Conservation (phyloP, 2,329 filamentous ascomycete species). For the Westerdykella sp. region DNA sequence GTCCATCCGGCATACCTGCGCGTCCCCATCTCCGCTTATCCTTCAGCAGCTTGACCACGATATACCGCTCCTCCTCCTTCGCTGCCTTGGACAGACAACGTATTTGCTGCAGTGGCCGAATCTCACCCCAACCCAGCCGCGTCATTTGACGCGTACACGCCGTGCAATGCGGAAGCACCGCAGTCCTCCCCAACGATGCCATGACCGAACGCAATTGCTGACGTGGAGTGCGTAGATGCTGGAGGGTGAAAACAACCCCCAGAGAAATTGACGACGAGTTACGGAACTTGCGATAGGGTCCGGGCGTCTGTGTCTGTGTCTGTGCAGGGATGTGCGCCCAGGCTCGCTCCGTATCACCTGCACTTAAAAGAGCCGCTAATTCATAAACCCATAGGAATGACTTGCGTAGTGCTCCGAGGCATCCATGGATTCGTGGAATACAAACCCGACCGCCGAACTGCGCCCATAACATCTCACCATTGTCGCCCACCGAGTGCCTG, state of each 20-base stretch:
- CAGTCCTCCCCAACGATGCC: conserved; percentile 25
- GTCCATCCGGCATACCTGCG: conserved; percentile 23
- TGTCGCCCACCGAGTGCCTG: too few relatives aligned
- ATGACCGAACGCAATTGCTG: conserved; percentile 17
- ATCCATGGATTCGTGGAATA: background rate
- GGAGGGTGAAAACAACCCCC: background rate
- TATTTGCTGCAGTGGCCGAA: conserved; percentile 29
- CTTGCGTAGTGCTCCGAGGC: background rate
- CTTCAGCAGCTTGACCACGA: conserved; percentile 48
- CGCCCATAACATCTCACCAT: too few relatives aligned
- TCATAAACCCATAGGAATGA: too few relatives aligned
- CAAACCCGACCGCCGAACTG: too few relatives aligned
- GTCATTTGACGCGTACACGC: conserved; percentile 33
- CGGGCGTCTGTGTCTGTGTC: too few relatives aligned
- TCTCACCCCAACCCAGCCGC: conserved; percentile 22
- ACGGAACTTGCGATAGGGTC: background rate
- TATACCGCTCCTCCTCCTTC: conserved; percentile 36
- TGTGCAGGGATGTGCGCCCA: background rate
- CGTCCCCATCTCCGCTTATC: conserved; percentile 49
- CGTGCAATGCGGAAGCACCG: conserved; percentile 35
- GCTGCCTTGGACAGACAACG: conserved; percentile 43
- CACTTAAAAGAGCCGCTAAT: too few relatives aligned
- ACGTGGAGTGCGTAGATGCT: background rate
- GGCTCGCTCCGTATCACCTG: too few relatives aligned
- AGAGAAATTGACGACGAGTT: background rate